Percentiles rank a stretch among this genome's conserved stretches.
Conservation (phyloP, 169 alveolate species). For the Eimeria falciformis region DNA sequence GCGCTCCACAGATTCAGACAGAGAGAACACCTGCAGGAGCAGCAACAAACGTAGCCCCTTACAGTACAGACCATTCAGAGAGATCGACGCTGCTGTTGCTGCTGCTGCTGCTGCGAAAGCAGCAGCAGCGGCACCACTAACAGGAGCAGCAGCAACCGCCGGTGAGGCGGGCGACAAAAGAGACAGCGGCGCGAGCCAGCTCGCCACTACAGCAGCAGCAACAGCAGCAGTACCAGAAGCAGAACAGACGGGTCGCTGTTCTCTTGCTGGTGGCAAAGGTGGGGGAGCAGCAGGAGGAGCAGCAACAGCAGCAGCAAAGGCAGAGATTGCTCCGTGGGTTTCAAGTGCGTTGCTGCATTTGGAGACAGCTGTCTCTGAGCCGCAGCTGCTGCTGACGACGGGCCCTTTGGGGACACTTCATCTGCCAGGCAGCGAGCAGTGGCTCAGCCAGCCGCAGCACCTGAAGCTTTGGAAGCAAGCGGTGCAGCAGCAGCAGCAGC, state of each 20-base stretch:
- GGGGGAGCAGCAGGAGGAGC: slow-evolving; percentile 6
- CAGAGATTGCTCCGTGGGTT: not conserved
- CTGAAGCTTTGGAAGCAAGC: not conserved
- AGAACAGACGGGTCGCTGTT: not conserved
- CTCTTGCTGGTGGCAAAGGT: not conserved
- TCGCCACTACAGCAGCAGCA: slow-evolving; percentile 28
- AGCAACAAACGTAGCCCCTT: not conserved
- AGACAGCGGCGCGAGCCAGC: not conserved
- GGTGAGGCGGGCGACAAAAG: not conserved
- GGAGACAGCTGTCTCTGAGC: not conserved
- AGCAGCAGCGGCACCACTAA: slow-evolving; percentile 8
- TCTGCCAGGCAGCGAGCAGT: slow-evolving; percentile 9
- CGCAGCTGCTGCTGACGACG: slow-evolving; percentile 13
- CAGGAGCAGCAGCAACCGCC: not conserved
- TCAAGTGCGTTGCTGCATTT: not conserved
- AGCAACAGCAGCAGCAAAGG: not conserved
- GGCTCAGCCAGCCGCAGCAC: slow-evolving; percentile 27
- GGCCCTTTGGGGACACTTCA: not conserved
- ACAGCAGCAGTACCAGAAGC: not conserved
- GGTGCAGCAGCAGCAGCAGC: slow-evolving; percentile 12
- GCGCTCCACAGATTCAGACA: too few relatives aligned
- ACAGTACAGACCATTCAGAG: too few relatives aligned
- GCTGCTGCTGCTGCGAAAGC: not conserved
- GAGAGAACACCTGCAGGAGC: not conserved
- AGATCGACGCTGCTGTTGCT: not conserved